Base-by-base conservation (phyloP, 2,329 filamentous ascomycete genomes). In the Fusarium domesticum region DNA sequence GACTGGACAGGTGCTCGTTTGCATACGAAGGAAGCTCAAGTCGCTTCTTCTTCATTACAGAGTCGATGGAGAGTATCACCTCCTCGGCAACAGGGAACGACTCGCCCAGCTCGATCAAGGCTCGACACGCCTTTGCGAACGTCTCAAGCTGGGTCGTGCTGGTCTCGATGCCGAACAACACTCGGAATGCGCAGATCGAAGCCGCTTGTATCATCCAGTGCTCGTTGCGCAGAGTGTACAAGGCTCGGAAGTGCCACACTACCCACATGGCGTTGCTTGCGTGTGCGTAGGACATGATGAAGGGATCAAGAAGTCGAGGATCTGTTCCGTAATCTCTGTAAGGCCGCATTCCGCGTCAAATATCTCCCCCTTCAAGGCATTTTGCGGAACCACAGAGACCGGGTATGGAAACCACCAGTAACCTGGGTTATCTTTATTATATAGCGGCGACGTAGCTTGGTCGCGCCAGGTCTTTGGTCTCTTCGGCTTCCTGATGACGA, bases 261-360 rank as follows among this genome's bases (percentile, higher is more conserved):
- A 45, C 43, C 23, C 48, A 53, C 45, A 53, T 53, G 4, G 49
- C 50, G 25, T 53, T 50, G 8, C 41, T 41, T 19, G 50, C 45
- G 3, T 53, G 50, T 6, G 45, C 35, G 31, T 53, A 41, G 3
- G 50, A 43, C 14, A 37, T 43, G 2, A 47, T 30, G 1, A 37
- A 33, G 16, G 50, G 49, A n/a, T 77, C 58, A 33, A 4, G 17
- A 33, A 33, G 31, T 16, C 31, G 10, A 33, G 12, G 31, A 17
- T n/a, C 15, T 33, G 36, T 16, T 52, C 49, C 5, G 12, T 50
- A 4, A 52, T 45, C 35, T 52, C 50, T 3, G 50, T 37, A 8
- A 53, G 45, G 14, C 28, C 35, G 16, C 49, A 49, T 18, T 52
- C 45, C 5, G 18, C 50, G 1, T 53, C 50, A 6, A 53, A 42